Conservation (phyloP, 305 asterid genomes). For the Fraxinus angustifolia region DNA sequence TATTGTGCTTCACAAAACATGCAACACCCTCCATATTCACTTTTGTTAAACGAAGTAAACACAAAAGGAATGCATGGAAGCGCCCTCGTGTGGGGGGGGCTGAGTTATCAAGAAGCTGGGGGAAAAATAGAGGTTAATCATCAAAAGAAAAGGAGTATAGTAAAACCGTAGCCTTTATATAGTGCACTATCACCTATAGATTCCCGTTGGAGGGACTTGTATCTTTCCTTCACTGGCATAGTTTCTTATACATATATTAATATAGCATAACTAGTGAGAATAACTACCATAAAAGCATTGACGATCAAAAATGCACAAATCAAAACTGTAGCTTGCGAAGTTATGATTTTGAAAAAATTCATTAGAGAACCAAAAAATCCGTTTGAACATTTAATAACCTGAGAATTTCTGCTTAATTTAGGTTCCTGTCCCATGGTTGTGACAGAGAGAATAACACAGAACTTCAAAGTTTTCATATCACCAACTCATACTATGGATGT, state of each 20-base stretch:
- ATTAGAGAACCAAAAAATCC: slow-evolving; percentile 4
- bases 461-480: slow-evolving; percentile 1
- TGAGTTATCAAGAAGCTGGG: not conserved
- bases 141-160: not conserved
- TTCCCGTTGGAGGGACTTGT: not conserved
- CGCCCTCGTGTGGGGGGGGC: not conserved
- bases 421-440: slow-evolving; percentile 8
- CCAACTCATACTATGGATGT: slow-evolving; percentile 7
- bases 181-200: not conserved
- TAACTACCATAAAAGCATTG: not conserved
- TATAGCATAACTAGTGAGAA: not conserved
- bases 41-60: not conserved
- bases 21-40: not conserved
- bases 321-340: not conserved
- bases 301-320: not conserved
- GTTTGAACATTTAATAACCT: not conserved
- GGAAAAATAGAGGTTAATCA: not conserved
- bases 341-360: not conserved
- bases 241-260: not conserved
- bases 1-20: not conserved
- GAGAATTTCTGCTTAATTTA: not conserved
- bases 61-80: not conserved
- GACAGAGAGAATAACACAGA: not conserved
- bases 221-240: not conserved
- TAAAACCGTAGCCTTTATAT: not conserved